A percentile compares a stretch with the other conserved stretches of the same genome.
Conservation (phyloP, 352 stramenopile genomes). For the Aphanomyces stellatus region DNA sequence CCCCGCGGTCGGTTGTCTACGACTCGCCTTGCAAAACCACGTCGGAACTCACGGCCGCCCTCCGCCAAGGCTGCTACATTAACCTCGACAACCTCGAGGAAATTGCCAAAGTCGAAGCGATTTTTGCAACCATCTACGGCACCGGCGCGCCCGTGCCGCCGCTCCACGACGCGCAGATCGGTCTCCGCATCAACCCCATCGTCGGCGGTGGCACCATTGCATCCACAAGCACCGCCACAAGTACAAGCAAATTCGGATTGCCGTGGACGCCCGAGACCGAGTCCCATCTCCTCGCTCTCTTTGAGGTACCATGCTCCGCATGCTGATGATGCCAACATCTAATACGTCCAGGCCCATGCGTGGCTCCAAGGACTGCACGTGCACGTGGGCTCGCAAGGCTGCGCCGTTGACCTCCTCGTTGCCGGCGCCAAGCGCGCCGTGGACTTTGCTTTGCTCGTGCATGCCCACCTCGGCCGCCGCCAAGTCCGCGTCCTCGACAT, state of each 20-base stretch:
- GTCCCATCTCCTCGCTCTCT: slow-evolving; percentile 44
- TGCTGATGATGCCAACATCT: slow-evolving; percentile 12
- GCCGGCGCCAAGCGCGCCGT: slow-evolving; percentile 65
- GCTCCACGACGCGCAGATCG: slow-evolving; percentile 49
- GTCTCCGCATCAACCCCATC: slow-evolving; percentile 88
- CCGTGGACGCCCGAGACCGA: slow-evolving; percentile 49
- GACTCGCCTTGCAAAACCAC: slow-evolving; percentile 90
- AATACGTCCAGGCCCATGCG: slow-evolving; percentile 39
- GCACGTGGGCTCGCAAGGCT: slow-evolving; percentile 85
- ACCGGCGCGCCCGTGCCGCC: slow-evolving; percentile 24
- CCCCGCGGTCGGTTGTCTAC: slow-evolving; percentile 76
- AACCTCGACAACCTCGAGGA: slow-evolving; percentile 91
- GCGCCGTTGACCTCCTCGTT: slow-evolving; percentile 72
- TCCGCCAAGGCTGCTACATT: slow-evolving; percentile 76
- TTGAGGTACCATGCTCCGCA: slow-evolving; percentile 4
- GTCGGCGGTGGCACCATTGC: slow-evolving; percentile 84
- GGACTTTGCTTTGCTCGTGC: slow-evolving; percentile 68
- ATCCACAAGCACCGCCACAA: slow-evolving; percentile 76
- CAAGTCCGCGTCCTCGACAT: slow-evolving; percentile 85
- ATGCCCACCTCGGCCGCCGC: slow-evolving; percentile 38
- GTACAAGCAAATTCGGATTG: slow-evolving; percentile 88
- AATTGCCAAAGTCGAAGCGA: slow-evolving; percentile 51
- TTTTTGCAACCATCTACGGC: slow-evolving; percentile 38
- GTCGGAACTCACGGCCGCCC: slow-evolving; percentile 66
- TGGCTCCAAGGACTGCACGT: slow-evolving; percentile 87